phyloP scores from a whole-genome alignment of 2,329 filamentous ascomycete genomes.

The Trichoderma sp. region DNA sequence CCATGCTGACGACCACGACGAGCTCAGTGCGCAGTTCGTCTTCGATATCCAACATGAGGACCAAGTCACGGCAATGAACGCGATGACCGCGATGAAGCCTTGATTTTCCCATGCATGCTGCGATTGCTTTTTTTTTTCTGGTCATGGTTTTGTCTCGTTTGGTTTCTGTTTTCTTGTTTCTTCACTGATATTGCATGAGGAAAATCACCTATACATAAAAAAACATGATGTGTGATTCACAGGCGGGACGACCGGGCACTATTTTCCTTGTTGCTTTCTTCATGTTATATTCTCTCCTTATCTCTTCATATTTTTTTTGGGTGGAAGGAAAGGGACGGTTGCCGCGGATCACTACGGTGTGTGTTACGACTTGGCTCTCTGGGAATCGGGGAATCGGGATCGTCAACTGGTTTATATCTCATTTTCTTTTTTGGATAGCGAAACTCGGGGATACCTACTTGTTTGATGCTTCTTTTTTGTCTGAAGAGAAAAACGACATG shows the following conservation, averaged over 20 bases:
- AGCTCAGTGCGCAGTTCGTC: slow-evolving; percentile 21
- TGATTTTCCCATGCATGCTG: not conserved
- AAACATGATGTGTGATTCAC: not conserved
- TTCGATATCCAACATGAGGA: slow-evolving; percentile 16
- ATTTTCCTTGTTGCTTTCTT: not conserved
- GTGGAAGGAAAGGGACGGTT: not conserved
- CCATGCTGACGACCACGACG: slow-evolving; percentile 22
- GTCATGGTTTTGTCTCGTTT: not conserved
- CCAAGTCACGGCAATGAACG: slow-evolving; percentile 16
- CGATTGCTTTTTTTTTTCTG: not conserved
- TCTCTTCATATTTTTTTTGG: not conserved
- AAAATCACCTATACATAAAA: not conserved
- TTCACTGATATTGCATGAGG: not conserved
- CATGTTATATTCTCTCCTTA: not conserved
- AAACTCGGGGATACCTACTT: not conserved
- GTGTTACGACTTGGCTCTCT: not conserved
- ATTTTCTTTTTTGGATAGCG: not conserved
- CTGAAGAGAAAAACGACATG: not conserved
- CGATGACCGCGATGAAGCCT: not conserved
- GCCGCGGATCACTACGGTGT: not conserved
- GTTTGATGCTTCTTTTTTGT: slow-evolving; percentile 7
- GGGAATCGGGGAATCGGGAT: slow-evolving; percentile 7
- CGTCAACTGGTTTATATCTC: not conserved
- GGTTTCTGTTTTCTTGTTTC: not conserved
- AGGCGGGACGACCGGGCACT: not conserved